Base-by-base conservation (phyloP, 2,329 filamentous ascomycete genomes). In the Aureobasidium sp. region DNA sequence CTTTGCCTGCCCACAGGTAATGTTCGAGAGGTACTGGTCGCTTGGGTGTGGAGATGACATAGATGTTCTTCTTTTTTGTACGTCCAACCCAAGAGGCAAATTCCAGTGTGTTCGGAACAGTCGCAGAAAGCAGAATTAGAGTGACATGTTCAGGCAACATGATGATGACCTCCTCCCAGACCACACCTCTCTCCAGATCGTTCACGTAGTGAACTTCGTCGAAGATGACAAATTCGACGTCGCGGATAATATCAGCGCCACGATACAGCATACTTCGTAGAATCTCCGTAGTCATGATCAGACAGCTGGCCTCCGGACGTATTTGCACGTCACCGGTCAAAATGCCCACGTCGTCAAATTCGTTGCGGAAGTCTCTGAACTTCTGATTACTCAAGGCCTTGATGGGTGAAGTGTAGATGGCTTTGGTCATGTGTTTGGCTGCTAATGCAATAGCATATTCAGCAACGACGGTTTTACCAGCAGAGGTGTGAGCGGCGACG, bases 271-370 rank as follows among this genome's bases (percentile, higher is more conserved):
- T 98, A 74, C 93, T 97, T 55, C 93, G 83, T 55, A 98, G 72
- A 72, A 98, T 98, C 66, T 98, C 93, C 0, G 93, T 98, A 0
- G 93, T 98, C 93, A 98, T 98, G 69, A 98, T 97, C 37, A 98
- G 77, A 71, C 93, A 98, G 70, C 91, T 97, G 24, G 93, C 93
- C 72, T 97, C 93, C 0, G 91, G 89, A 59, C 94, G 90, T 63
- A 98, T 98, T 68, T 98, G 93, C 4, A 98, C 93, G 72, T 98
- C 93, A 56, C 93, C 93, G 0, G 93, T 98, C 59, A 98, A 72
- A 59, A 98, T 97, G 14, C 93, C 93, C 16, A 98, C 93, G 68
- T 98, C 93, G 56, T 95, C 90, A 63, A 98, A 98, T 0, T 81
- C 83, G 53, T 84, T 79, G 54, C 90, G 81, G 67, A 98, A 98